Evolutionary conservation across 306 rosid species (phyloP), one percentile per base, ranked within the genome.

Genomic region (Vigna angularis): DNA sequence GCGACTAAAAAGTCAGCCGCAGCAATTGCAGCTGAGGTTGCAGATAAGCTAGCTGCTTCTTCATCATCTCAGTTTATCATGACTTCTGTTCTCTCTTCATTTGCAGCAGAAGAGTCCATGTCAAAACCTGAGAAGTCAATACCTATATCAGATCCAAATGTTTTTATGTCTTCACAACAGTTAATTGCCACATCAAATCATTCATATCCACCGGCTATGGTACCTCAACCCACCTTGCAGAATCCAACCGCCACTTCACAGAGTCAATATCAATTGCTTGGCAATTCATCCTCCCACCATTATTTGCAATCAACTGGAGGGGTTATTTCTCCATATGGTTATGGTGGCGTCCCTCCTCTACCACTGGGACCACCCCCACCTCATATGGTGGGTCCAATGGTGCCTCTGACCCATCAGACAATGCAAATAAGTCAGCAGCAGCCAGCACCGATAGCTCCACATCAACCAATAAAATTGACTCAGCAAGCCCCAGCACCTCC

Each of bases 21-120:
- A 66, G 89, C 89, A 77, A 90, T 93, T 72, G 98, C 98, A 17
- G 98, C 98, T 17, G 87, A 84, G 88, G 97, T 93, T 77, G 97
- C 98, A 0, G 98, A 91, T 84, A 93, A 82, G 91, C 96, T 93
- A 53, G 78, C 97, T 16, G 97, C 98, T 77, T 93, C 97, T 32
- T 87, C 88, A 69, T 93, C 98, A 18, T 91, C 97, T 69, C 98
- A 93, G 63, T 68, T 90, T 64, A 93, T 93, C 78, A 93, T 93
- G 97, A 52, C 86, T 77, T 93, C 97, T 10, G 98, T 93, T 77
- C 98, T 93, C 76, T 87, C 93, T 28, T 80, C 96, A 45, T 90
- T 93, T 73, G 98, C 97, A 22, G 93, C 91, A 0, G 91, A 93
- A 84, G 96, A 86, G 70, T 77, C 94, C 53, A 62, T 76, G 51